Evolutionary conservation across 1,139 yeast genomes (phyloP).

Genomic region (Fermentozyma sake): DNA sequence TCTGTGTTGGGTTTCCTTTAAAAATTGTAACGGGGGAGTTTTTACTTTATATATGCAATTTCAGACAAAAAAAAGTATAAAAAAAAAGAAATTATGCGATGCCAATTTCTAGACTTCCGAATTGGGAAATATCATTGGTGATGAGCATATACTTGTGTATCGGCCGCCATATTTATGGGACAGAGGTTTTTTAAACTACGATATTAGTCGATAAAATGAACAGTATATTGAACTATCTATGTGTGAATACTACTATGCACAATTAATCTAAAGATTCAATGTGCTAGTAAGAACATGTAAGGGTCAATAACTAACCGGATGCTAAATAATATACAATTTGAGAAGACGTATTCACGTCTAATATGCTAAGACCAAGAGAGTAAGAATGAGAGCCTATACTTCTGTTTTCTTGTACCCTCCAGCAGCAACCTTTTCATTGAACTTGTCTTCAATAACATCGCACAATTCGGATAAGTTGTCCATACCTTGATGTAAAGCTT

Average conservation of each 20-base stretch:
- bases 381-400: too few relatives aligned
- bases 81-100: slow-evolving; percentile 5
- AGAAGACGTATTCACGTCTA: too few relatives aligned
- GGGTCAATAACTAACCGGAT: not conserved
- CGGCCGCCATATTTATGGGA: too few relatives aligned
- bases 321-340: too few relatives aligned
- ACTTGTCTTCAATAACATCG: slow-evolving; percentile 74
- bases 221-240: too few relatives aligned
- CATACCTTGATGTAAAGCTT: slow-evolving; percentile 89
- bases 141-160: slow-evolving; percentile 1
- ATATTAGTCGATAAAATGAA: too few relatives aligned
- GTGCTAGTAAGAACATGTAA: not conserved
- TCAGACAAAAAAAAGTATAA: slow-evolving; percentile 2
- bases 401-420: slow-evolving; percentile 47
- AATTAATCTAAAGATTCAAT: too few relatives aligned
- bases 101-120: slow-evolving; percentile 12
- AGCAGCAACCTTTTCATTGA: slow-evolving; percentile 57
- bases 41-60: slow-evolving; percentile 1
- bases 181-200: too few relatives aligned
- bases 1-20: too few relatives aligned
- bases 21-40: not conserved
- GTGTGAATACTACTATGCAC: too few relatives aligned
- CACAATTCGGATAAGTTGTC: slow-evolving; percentile 83
- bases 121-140: slow-evolving; percentile 9
- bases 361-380: too few relatives aligned